These are phyloP conservation scores for Exophiala alcalophila DNA, from an alignment of 2,329 filamentous ascomycete species.

Conservation along the genomic window DNA sequence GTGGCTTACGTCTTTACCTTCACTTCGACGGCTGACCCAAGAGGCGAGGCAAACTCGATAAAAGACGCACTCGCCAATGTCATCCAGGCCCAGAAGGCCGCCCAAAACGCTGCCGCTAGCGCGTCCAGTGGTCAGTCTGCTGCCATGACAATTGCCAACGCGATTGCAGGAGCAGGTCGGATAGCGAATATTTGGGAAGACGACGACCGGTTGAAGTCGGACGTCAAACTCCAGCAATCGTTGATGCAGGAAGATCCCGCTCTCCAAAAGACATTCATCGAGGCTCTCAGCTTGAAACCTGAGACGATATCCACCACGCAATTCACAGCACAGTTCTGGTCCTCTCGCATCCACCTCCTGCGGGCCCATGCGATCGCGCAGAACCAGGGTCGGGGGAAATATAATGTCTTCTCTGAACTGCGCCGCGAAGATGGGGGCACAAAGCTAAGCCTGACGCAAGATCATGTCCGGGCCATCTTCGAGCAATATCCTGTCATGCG, in stretches of 20 bases:
- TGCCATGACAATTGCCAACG: slow-evolving; percentile 74
- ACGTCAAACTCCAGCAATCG: slow-evolving; percentile 81
- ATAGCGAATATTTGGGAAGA: slow-evolving; percentile 69
- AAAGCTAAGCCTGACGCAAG: slow-evolving; percentile 80
- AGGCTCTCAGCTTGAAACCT: slow-evolving; percentile 77
- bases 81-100: slow-evolving; percentile 66
- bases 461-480: slow-evolving; percentile 92
- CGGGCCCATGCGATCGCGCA: slow-evolving; percentile 87
- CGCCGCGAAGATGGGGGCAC: slow-evolving; percentile 73
- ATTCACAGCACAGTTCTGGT: slow-evolving; percentile 94
- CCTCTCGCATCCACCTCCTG: slow-evolving; percentile 77
- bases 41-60: slow-evolving; percentile 78
- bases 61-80: slow-evolving; percentile 76
- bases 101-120: slow-evolving; percentile 38
- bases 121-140: slow-evolving; percentile 51
- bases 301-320: slow-evolving; percentile 74
- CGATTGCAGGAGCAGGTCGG: slow-evolving; percentile 52
- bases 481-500: slow-evolving; percentile 88
- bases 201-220: slow-evolving; percentile 70
- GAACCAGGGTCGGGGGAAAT: slow-evolving; percentile 80
- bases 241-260: slow-evolving; percentile 75
- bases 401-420: slow-evolving; percentile 89
- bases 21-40: slow-evolving; percentile 70
- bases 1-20: slow-evolving; percentile 84
- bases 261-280: slow-evolving; percentile 81